Evolutionary conservation across 2,329 filamentous ascomycete species (phyloP).

Genomic region (Alternaria arborescens): DNA sequence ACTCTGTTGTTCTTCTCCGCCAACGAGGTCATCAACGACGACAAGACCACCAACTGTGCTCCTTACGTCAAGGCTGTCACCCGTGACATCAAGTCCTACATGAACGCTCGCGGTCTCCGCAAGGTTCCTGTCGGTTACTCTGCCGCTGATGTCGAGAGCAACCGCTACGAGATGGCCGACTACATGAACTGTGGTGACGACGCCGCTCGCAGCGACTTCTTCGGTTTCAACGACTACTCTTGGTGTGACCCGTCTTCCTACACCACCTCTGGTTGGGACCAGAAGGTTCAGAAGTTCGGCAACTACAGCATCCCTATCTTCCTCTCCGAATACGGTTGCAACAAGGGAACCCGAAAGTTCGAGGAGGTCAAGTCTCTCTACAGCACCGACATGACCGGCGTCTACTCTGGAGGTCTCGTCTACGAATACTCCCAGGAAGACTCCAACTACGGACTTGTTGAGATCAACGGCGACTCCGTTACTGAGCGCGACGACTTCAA

Average conservation of each 20-base stretch:
- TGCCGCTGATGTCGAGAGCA: conserved; percentile 83
- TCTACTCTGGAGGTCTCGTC: conserved; percentile 95
- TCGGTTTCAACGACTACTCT: conserved; percentile 89
- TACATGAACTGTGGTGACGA: conserved; percentile 95
- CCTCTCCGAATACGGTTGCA: conserved; percentile 95
- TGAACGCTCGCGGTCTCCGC: conserved; percentile 73
- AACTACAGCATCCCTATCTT: conserved; percentile 90
- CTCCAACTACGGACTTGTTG: conserved; percentile 77
- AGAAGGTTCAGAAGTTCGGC: conserved; percentile 87
- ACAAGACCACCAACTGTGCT: conserved; percentile 68
- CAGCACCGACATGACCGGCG: conserved; percentile 79
- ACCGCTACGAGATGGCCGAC: conserved; percentile 83
- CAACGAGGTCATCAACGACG: conserved; percentile 79
- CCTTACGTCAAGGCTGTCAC: conserved; percentile 78
- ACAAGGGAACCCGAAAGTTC: conserved; percentile 81
- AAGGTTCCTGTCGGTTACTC: conserved; percentile 81
- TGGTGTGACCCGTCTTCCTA: conserved; percentile 80
- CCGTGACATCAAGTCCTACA: conserved; percentile 82
- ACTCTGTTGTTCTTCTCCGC: conserved; percentile 84
- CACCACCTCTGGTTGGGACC: conserved; percentile 77
- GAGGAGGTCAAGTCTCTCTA: conserved; percentile 82
- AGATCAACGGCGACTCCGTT: conserved; percentile 65
- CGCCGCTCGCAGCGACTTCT: conserved; percentile 86
- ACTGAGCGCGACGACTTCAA: conserved; percentile 70
- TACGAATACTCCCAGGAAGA: conserved; percentile 87